Base-by-base conservation (phyloP, 352 stramenopile genomes). In the Phytophthora nicotianae region DNA sequence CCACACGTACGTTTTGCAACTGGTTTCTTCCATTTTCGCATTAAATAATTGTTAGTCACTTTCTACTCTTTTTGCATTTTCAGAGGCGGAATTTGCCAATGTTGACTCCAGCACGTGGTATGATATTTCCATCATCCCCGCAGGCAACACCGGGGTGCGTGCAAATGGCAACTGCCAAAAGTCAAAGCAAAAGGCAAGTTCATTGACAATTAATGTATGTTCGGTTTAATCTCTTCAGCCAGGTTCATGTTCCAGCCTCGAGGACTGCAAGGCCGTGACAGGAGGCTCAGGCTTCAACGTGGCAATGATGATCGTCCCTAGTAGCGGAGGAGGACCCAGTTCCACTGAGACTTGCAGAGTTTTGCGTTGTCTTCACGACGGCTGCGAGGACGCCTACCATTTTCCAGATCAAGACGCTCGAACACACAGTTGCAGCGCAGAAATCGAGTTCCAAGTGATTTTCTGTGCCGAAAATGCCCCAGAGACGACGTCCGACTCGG, bases 51-150 rank as follows among this genome's bases (percentile, higher is more conserved):
- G 5, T 61, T 19, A 23, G 13, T 43, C 19, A 58, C 32, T 35
- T 50, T 38, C 40, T 20, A n/a, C n/a, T 35, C 29, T 27, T 24
- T 66, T 51, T 53, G 26, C 40, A 41, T 26, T 43, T 63, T n/a
- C 49, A 84, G 75, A 89, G 49, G 81, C 79, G 7, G 83, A 92
- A 54, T 90, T 93, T 48, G 86, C 83, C 9, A 76, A 72, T 6
- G 79, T 84, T 32, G 70, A 70, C 40, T 77, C 66, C 37, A 71
- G 58, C 32, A 74, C 79, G 4, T 93, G 84, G 81, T 90, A 71
- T 58, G 84, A 91, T 42, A 93, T 93, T 66, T 88, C 74, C 43
- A 93, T 89, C 57, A 90, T 93, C 54, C 84, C 84, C 8, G 75
- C 81, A 0, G 79, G 81, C 10, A 66, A 41, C 32, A 61, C 55